These are phyloP conservation scores for Platanus orientalis DNA, from an alignment of 164 flowering plant genomes.

Conservation along the genomic window DNA sequence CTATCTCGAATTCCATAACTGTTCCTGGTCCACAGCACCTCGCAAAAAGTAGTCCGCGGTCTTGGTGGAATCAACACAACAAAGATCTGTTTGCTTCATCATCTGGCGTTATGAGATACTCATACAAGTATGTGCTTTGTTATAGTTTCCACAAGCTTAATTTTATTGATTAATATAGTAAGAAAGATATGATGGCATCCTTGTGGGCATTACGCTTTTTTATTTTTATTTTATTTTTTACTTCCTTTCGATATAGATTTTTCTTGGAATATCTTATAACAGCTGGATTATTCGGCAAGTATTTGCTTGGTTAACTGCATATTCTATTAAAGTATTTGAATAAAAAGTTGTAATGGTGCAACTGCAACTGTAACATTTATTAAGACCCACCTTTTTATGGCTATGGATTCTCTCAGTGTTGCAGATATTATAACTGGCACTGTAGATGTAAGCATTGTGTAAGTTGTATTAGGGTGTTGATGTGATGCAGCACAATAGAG, in stretches of 20 bases:
- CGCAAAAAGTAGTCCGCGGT: constrained; percentile 30
- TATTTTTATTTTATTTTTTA: background rate
- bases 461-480: no score
- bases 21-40: constrained; percentile 19
- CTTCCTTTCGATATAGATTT: background rate
- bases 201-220: background rate
- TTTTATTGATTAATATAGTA: background rate
- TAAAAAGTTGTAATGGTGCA: background rate
- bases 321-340: background rate
- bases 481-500: no score
- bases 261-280: background rate
- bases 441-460: no score
- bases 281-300: background rate
- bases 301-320: background rate
- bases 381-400: no score
- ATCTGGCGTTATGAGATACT: constrained; percentile 75
- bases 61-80: constrained; percentile 59
- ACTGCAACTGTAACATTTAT: background rate
- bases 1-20: constrained; percentile 44
- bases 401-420: no score
- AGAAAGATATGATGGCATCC: background rate
- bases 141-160: background rate
- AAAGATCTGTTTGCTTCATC: constrained; percentile 57
- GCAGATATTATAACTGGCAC: no score
- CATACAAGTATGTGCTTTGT: constrained; percentile 71